Conservation (phyloP, 2,329 filamentous ascomycete species). For the Trichoderma brevicompactum region DNA sequence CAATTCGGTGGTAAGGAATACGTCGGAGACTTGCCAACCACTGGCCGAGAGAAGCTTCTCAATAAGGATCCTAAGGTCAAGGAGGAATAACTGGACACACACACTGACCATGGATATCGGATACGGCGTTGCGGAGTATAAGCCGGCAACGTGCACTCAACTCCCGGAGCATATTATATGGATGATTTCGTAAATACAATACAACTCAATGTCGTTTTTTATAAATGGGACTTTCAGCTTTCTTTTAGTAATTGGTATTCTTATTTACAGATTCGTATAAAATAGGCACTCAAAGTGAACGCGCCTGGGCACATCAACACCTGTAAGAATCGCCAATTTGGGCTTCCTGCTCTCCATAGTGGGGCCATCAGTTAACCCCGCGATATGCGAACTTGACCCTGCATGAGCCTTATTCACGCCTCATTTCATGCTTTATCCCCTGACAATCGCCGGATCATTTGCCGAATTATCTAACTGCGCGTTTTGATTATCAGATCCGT, state of each 20-base stretch:
- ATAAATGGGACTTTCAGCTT: too few relatives aligned
- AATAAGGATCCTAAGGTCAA: conserved; percentile 52
- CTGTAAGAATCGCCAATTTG: too few relatives aligned
- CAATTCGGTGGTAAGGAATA: conserved; percentile 66
- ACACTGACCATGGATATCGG: background rate
- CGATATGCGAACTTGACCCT: conserved; percentile 18
- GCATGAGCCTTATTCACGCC: conserved; percentile 20
- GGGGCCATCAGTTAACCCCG: conserved; percentile 9
- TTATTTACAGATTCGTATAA: too few relatives aligned
- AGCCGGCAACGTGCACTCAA: conserved; percentile 5
- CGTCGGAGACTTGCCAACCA: conserved; percentile 59
- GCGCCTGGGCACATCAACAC: too few relatives aligned
- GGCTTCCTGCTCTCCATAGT: background rate
- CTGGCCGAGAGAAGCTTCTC: conserved; percentile 53
- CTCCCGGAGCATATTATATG: conserved; percentile 1
- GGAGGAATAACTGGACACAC: conserved; percentile 41
- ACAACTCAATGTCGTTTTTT: background rate
- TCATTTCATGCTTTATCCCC: conserved; percentile 13
- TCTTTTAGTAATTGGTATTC: background rate
- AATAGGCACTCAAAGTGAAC: too few relatives aligned
- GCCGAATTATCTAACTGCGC: background rate
- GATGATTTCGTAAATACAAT: conserved; percentile 5
- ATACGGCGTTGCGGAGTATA: conserved; percentile 6
- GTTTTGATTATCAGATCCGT: background rate
- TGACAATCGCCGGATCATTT: conserved; percentile 4